Base-by-base conservation (phyloP, 805 yeast species). In the Candida odintsovae region DNA sequence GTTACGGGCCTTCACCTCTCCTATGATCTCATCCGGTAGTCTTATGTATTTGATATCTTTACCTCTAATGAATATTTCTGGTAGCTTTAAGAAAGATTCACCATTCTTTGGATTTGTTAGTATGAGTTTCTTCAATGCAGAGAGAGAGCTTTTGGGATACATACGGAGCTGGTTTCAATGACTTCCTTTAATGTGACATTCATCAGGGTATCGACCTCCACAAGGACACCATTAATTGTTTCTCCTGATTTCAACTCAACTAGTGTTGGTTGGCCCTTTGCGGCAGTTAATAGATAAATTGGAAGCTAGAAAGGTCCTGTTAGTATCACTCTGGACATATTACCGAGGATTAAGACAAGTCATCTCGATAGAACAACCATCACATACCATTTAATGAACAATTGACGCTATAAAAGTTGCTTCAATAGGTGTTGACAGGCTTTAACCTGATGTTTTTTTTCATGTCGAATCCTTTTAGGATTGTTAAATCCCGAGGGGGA, bases 191-290 rank as follows among this genome's bases (percentile, higher is more conserved):
- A 72, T 2, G 96, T 86, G 53, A 94, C 72, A 65, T 94, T 94
- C 99, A 94, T 94, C 90, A 95, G 87, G 36, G 88, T 82, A 64
- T 94, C 99, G 57, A 96, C 89, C 60, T 87, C 86, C 46, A 80
- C 78, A 49, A 94, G 72, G 47, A 77, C 78, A 43, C 99, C 99
- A 59, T 84, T 85, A 42, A 90, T 72, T 10, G 92, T 82, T 59
- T 88, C 97, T 29, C 98, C 97, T 47, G 85, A 82, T 65, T 94
- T 94, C 61, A 94, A 77, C 65, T 92, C 99, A 42, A 94, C 88
- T 59, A 85, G 75, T 59, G 94, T 76, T 35, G 90, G 86, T 60
- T 87, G 90, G 48, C 88, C 90, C 65, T 90, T 90, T 16, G 96
- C 88, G 46, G 96, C 86, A 45, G 95, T 90, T 59, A 94, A 76